Base-by-base conservation (phyloP, 768 basidiomycete genomes). In the Lentinula sp. region DNA sequence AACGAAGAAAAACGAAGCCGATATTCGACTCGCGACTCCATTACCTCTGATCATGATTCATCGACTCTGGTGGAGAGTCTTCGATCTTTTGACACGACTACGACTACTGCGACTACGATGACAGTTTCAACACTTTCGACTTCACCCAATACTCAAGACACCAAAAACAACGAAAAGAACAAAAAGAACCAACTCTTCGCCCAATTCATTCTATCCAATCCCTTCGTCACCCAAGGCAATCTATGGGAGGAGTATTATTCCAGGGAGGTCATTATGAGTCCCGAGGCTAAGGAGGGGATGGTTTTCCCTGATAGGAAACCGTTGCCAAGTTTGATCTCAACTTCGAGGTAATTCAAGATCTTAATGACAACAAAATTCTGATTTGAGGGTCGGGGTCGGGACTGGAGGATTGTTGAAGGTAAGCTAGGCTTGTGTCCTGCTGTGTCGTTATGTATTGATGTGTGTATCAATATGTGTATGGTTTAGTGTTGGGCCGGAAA, bases 301-400 rank as follows among this genome's bases (percentile, higher is more conserved):
- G 77, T 79, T 3, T 65, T 80, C 0, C 79, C 80, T 4, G 78
- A 80, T 63, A 78, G 70, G 66, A 78, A 76, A 61, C 72, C 73
- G 0, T 62, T 80, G 23, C 77, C 79, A 0, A 79, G 72, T 63
- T 66, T 80, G 31, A 34, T 52, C 11, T 34, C 8, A 28, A 28
- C 0, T 28, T 28, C 28, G 28, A 28, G 28, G 28, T 28, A 28
- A 28, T 28, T 28, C 28, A 28, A 28, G 28, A 28, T 48, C 45
- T 0, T 8, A 39, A 39, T 39, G 37, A 28, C 28, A 28, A 28
- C 0, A 0, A 28, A 28, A 28, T 0, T 28, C 0, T 28, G 28
- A 28, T 28, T 28, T 28, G 28, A 28, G 28, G 28, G 2, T 28
- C 28, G 28, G 28, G 28, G 28, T 28, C 23, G 23, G 23, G 23